Conservation (phyloP, 352 stramenopile genomes). For the Globisporangium orthogonon region DNA sequence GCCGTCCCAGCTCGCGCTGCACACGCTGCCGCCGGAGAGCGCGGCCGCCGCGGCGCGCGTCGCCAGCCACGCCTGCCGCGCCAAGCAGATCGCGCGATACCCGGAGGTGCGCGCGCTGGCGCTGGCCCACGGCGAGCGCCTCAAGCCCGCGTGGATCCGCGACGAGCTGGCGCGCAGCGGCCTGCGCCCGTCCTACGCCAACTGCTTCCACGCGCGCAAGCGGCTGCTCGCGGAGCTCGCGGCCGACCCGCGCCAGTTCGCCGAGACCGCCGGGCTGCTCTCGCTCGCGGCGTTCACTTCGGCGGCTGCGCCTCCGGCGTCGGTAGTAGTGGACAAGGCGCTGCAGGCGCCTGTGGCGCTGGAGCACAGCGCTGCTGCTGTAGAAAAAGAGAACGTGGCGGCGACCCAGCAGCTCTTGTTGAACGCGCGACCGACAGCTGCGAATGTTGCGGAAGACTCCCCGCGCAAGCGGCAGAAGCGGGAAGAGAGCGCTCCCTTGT, state of each 20-base stretch:
- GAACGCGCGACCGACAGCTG: no score
- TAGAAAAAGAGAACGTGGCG: no score
- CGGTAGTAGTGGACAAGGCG: not conserved
- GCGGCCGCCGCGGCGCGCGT: not conserved
- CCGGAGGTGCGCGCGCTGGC: conserved; percentile 5
- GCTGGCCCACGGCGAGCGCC: not conserved
- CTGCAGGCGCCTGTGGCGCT: not conserved
- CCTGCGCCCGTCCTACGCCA: conserved; percentile 3
- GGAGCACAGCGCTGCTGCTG: not conserved
- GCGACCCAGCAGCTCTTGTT: no score
- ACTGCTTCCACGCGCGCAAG: conserved; percentile 7
- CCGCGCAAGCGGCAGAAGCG: not conserved
- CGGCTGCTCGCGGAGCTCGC: conserved; percentile 1
- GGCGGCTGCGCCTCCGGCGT: no score
- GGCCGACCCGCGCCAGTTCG: not conserved
- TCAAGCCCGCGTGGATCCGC: conserved; percentile 6
- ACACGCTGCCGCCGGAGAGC: no score
- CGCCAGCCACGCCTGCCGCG: conserved; percentile 1
- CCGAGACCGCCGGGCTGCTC: not conserved
- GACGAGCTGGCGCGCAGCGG: conserved; percentile 1
- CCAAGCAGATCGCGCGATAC: conserved; percentile 7
- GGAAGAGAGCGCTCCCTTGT: not conserved
- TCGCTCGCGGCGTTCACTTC: not conserved
- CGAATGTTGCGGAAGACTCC: not conserved
- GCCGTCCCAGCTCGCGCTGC: no score